Conservation (phyloP, 345 rosid species). For the Corchorus olitorius region DNA sequence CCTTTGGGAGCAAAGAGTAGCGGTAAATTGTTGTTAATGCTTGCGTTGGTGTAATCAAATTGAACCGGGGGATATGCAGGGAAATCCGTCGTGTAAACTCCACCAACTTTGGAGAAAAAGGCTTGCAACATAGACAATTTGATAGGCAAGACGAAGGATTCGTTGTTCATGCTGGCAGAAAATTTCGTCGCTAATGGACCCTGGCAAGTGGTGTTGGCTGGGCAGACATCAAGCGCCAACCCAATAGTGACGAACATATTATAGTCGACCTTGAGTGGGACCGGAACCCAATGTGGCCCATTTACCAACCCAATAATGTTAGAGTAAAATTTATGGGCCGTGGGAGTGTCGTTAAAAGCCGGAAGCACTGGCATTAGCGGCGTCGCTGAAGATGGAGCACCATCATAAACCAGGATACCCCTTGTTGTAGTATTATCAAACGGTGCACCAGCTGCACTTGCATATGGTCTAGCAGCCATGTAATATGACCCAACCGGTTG, state of each 20-base stretch:
- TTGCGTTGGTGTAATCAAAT: slow-evolving; percentile 67
- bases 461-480: slow-evolving; percentile 75
- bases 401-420: slow-evolving; percentile 57
- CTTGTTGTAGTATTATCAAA: slow-evolving; percentile 66
- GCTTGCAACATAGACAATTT: slow-evolving; percentile 67
- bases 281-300: slow-evolving; percentile 67
- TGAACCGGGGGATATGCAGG: slow-evolving; percentile 58
- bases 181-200: slow-evolving; percentile 35
- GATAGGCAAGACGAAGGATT: slow-evolving; percentile 54
- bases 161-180: slow-evolving; percentile 82
- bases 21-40: slow-evolving; percentile 25
- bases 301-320: slow-evolving; percentile 44
- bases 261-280: slow-evolving; percentile 63
- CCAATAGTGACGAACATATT: slow-evolving; percentile 74
- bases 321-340: slow-evolving; percentile 64
- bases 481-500: slow-evolving; percentile 66
- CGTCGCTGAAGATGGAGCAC: slow-evolving; percentile 26
- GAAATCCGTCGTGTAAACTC: slow-evolving; percentile 69
- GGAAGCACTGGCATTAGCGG: slow-evolving; percentile 73
- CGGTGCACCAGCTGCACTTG: slow-evolving; percentile 34
- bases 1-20: slow-evolving; percentile 51
- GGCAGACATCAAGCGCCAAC: slow-evolving; percentile 49
- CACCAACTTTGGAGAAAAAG: slow-evolving; percentile 44
- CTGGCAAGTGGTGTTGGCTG: slow-evolving; percentile 52
- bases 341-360: slow-evolving; percentile 61